Percentiles rank a stretch among this genome's conserved stretches.
Evolutionary conservation across 495 filamentous ascomycete species (phyloP).

Genomic region (Penicillium diatomitis): DNA sequence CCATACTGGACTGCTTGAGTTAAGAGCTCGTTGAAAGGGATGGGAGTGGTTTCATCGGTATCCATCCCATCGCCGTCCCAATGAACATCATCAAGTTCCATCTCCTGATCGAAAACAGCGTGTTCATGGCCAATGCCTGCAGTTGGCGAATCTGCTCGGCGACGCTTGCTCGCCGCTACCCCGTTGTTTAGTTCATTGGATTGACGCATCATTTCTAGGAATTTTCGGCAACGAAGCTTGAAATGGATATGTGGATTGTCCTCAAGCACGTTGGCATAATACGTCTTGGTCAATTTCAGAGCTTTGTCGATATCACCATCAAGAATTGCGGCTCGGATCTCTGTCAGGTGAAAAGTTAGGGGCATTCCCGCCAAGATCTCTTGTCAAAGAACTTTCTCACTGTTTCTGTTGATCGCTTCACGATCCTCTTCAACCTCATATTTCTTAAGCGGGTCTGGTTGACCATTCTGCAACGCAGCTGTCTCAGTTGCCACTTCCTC

Average conservation of each 20-base stretch:
- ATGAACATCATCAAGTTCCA: constrained; percentile 66
- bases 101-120: constrained; percentile 57
- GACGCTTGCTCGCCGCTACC: constrained; percentile 25
- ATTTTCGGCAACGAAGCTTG: constrained; percentile 80
- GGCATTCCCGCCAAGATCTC: no score
- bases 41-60: constrained; percentile 34
- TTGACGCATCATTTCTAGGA: constrained; percentile 90
- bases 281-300: constrained; percentile 66
- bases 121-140: constrained; percentile 26
- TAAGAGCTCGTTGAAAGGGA: constrained; percentile 47
- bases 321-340: constrained; percentile 79
- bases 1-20: constrained; percentile 73
- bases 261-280: constrained; percentile 72
- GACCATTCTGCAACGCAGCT: constrained; percentile 48
- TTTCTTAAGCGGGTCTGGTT: constrained; percentile 42
- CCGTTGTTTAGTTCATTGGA: constrained; percentile 53
- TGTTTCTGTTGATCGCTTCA: constrained; percentile 82
- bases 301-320: constrained; percentile 91
- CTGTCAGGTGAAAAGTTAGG: constrained; percentile 26
- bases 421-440: constrained; percentile 75
- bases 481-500: constrained; percentile 72
- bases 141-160: constrained; percentile 22
- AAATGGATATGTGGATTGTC: constrained; percentile 89
- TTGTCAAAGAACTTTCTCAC: constrained; percentile 32
- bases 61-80: constrained; percentile 48